Evolutionary conservation across 1,284 basidiomycete genomes (phyloP), one percentile per base, ranked within the genome.

Genomic region (Naganishia sp.): DNA sequence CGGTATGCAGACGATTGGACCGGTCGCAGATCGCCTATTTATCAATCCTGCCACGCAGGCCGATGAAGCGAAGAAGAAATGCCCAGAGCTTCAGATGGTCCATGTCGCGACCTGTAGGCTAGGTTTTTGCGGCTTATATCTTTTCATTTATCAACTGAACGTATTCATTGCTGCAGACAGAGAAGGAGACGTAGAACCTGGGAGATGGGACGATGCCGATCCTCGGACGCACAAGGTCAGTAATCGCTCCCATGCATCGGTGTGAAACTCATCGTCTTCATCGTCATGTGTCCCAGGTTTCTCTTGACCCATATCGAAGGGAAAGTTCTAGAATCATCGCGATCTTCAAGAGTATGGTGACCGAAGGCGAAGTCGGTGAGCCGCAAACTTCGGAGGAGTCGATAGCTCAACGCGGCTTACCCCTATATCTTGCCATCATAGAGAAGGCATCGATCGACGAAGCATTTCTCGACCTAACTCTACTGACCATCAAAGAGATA

Each of bases 101-200:
- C 95, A 99, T 80, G 94, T 97, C 49, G 92, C 94, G 31, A 98
- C 95, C 7, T 97, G 90, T 79, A 89, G 87, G 75, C 46, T 10
- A 2, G 28, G 28, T 21, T 25, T n/a, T 41, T 18, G 11, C 13
- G n/a, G 47, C 2, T 51, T 32, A 15, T 9, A 2, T 39, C 7
- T 9, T 43, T 47, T n/a, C 0, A 55, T 2, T 13, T n/a, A 45
- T 13, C 35, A 45, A 53, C 17, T 25, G 9, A 35, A 49, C 18
- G 6, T 18, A 25, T 31, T 6, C 23, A 18, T 25, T 2, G 42
- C 21, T 52, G 43, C 39, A 68, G 67, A 77, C 64, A 63, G 77
- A n/a, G 91, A 94, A 72, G 94, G 94, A 3, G 92, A 93, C 68
- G 82, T 81, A 54, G 88, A 93, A 75, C 90, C 95, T 13, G 88